Base-by-base conservation (phyloP, 257 asterid species). In the Thymus quinquecostatus region DNA sequence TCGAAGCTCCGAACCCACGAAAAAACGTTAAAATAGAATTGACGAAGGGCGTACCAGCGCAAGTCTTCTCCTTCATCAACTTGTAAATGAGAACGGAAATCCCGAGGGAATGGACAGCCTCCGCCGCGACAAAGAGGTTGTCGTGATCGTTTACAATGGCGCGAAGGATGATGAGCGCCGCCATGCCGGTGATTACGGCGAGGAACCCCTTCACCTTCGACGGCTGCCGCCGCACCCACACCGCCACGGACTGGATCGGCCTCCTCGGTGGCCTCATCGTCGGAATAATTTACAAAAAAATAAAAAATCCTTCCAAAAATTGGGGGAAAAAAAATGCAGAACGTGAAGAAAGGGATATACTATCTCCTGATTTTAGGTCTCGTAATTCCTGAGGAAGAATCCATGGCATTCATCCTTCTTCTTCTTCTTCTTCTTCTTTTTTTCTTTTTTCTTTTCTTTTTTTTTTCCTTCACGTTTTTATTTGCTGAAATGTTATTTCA, bases 101-200 rank as follows among this genome's bases (percentile, higher is more conserved):
- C 68, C 97, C 98, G 36, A 87, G 80, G 60, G 96, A 86, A 77
- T 93, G 98, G 73, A 91, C 98, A 55, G 96, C 91, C 82, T 91
- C 97, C 50, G 98, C 96, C 7, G 98, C 97, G 29, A 93, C 92
- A 64, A 93, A 93, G 49, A 93, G 95, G 59, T 89, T 93, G 66
- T 93, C 96, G 77, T 93, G 98, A 86, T 93, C 97, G 85, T 89
- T 93, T 2, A 93, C 97, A 68, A 93, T 86, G 36, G 94, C 88
- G 55, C 98, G 97, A 70, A 93, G 92, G 78, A 89, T 74, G 28
- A 89, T 87, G n/a, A 93, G 94, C 47, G 92, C 88, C 58, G 86
- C 80, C 98, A 93, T 86, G 80, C 96, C 96, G 80, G 86, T 60
- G 60, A 89, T 77, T 3, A 91, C 95, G 68, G 91, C 97, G 21